Evolutionary conservation across 441 rosid genomes (phyloP), one percentile per base, ranked within the genome.

Genomic region (Biscutella auriculata): DNA sequence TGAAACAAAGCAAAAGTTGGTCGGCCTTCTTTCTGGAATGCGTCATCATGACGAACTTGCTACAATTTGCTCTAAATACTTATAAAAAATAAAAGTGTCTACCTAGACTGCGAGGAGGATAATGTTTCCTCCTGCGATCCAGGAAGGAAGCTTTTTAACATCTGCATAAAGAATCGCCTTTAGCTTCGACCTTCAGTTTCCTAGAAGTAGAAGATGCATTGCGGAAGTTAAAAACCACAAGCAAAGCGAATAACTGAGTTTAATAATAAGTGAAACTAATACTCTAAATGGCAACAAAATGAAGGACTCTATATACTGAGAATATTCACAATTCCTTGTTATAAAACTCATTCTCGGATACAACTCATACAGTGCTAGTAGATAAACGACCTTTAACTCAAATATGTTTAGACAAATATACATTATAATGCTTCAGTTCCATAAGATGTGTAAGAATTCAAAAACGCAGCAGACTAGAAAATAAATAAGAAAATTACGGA

Each of bases 101-200:
- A 80, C 88, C 78, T 62, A 29, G 73, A 41, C 29, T 30, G 66
- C 14, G 77, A 58, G 58, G 75, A 45, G 73, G 70, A 60, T 26
- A 62, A 64, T 42, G 71, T 50, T 23, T 61, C 53, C 63, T 77
- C 81, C 73, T 44, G 77, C 28, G 60, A 65, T 63, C 63, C 65
- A 70, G 76, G 74, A 71, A 81, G 74, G 65, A 74, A 73, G 57
- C 79, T 75, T 73, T 70, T 78, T 63, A 90, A 76, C 91, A 82
- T 89, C 71, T 81, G 81, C 75, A 73, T 64, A 66, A 49, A 14
- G 27, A 58, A 47, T 36, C 59, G 26, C 56, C 65, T 71, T 47
- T 39, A 66, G 35, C 61, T 57, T 72, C 49, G 59, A 45, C 57
- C 70, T 74, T 69, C 21, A 28, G 60, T 59, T 25, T 43, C 76